phyloP scores from a whole-genome alignment of 192 early-diverging fungal genomes.

The Entophlyctis luteolus region DNA sequence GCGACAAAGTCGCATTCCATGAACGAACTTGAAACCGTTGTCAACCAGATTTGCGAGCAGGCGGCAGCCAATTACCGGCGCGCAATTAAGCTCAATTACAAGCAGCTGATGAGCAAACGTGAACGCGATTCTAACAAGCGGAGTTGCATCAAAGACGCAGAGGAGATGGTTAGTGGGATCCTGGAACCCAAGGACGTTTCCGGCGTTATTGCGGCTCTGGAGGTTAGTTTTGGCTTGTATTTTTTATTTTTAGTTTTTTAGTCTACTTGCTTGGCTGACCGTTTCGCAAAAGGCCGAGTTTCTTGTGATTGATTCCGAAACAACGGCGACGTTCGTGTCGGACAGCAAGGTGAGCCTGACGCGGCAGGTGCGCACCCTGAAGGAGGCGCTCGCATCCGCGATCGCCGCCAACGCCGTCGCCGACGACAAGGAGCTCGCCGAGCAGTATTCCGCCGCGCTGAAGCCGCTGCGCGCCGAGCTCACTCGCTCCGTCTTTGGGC shows the following conservation, averaged over 20 bases:
- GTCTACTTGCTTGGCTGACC: no score
- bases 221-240: background rate
- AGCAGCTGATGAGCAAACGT: background rate
- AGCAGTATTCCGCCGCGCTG: background rate
- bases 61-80: background rate
- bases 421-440: background rate
- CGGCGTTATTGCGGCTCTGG: background rate
- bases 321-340: background rate
- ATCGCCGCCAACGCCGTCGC: constrained; percentile 5
- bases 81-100: constrained; percentile 8
- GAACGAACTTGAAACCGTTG: background rate
- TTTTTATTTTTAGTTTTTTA: background rate
- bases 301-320: background rate
- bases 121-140: constrained; percentile 7
- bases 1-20: background rate
- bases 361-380: background rate
- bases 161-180: background rate
- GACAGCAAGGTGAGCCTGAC: background rate
- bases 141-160: background rate
- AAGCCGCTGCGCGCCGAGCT: constrained; percentile 16
- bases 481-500: background rate
- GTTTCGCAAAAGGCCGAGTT: constrained; percentile 9
- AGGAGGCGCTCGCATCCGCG: background rate
- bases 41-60: constrained; percentile 8
- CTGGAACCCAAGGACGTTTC: background rate